Base-by-base conservation (phyloP, 2,329 filamentous ascomycete genomes). In the Aspergillus japonicus region DNA sequence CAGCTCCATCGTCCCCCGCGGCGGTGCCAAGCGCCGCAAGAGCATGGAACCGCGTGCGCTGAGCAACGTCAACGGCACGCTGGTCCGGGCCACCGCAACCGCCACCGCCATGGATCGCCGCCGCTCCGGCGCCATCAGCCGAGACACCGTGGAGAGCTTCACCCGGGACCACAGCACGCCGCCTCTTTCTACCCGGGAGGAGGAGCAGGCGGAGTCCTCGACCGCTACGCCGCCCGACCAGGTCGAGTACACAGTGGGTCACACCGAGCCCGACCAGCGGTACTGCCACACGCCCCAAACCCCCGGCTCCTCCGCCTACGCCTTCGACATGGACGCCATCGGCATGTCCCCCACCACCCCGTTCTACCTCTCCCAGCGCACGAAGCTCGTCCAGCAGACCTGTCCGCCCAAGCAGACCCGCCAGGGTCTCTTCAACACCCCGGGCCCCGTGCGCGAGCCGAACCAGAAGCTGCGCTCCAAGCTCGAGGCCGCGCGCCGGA, bases 31-130 rank as follows among this genome's bases (percentile, higher is more conserved):
- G 57, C 86, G 90, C 54, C 85, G 90, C 56, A 92, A 92, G 81
- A 91, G 87, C 66, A 93, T 94, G 89, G 90, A 92, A 73, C 90
- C 90, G 12, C 86, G 83, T 66, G 84, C 87, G 1, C 76, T 92
- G 23, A 83, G 85, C 58, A 91, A 91, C 66, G 71, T 86, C 62
- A 91, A 91, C 63, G 88, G 88, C 49, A 86, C 81, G 1, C 77
- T 90, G 0, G 78, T 89, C 24, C 69, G 67, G 10, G 61, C 68
- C 8, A 68, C 71, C 35, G 64, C 68, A 3, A 44, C 68, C n/a
- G 64, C 67, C 1, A 57, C 70, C 2, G 71, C 73, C 24, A 58
- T 65, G 8, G 68, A 67, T 26, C 65, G 70, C 29, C 67, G 71
- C 52, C 69, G 69, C 23, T 72, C 69, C 21, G 71, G 69, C 21